Percentiles rank a stretch among this genome's conserved stretches.
These are phyloP conservation scores for Amaranthus tricolor DNA, from an alignment of 179 eudicot species.

Conservation along the genomic window DNA sequence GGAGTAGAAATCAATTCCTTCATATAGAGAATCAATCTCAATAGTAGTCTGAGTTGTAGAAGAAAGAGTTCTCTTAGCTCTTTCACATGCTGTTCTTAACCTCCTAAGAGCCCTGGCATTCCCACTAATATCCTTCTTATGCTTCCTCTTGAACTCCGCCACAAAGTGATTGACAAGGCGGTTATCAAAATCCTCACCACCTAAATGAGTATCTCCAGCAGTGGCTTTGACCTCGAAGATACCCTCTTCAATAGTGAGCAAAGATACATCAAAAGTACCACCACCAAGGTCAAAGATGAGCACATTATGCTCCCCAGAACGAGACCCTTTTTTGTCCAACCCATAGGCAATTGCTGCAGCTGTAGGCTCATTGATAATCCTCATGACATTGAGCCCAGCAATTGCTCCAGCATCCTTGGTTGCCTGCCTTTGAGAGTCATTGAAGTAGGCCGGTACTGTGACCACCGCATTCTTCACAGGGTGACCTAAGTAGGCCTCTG, in stretches of 20 bases:
- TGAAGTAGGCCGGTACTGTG: constrained; percentile 19
- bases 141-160: constrained; percentile 23
- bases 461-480: constrained; percentile 10
- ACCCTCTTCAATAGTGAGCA: constrained; percentile 17
- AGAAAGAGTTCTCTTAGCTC: constrained; percentile 14
- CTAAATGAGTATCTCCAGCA: constrained; percentile 4
- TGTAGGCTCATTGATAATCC: constrained; percentile 19
- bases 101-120: constrained; percentile 15
- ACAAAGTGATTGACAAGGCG: constrained; percentile 15
- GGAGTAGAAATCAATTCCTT: constrained; percentile 18
- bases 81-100: constrained; percentile 18
- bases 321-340: constrained; percentile 14
- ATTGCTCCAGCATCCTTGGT: constrained; percentile 16
- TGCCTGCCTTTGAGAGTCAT: constrained; percentile 17
- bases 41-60: not conserved
- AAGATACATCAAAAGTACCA: constrained; percentile 7
- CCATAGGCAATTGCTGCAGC: constrained; percentile 16
- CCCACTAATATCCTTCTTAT: constrained; percentile 17
- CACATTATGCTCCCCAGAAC: constrained; percentile 17
- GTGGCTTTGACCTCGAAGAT: constrained; percentile 18
- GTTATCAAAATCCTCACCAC: constrained; percentile 15
- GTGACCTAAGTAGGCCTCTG: constrained; percentile 5
- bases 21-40: not conserved
- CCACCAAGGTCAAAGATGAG: not conserved
- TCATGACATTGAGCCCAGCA: constrained; percentile 16